Evolutionary conservation across 306 rosid genomes (phyloP), one percentile per base, ranked within the genome.

Genomic region (Hippophae gyantsensis): DNA sequence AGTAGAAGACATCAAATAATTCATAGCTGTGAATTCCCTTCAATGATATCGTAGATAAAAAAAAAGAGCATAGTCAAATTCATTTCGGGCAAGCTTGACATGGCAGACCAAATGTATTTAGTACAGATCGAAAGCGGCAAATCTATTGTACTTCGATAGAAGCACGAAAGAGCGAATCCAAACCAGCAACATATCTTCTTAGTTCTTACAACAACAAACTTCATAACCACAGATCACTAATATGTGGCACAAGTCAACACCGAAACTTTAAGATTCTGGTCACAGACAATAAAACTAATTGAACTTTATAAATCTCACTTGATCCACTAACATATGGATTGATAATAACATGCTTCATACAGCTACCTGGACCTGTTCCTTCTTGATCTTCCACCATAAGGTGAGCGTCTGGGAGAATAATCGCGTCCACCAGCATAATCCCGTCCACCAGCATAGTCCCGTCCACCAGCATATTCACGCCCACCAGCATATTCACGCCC

Each of bases 281-380:
- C 23, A 18, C 38, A 32, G 38, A 32, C 38, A 32, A 32, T 32
- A 32, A 32, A 32, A 32, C 42, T 38, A 41, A 50, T 2, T 7
- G 18, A 46, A 38, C 46, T 40, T 46, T 14, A 45, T 23, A 27
- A 68, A 40, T 64, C 68, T 83, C 82, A 89, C 72, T 90, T 79
- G 88, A 72, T 43, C 89, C 81, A 10, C 92, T 79, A 54, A 76
- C 67, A 69, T 85, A 83, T 78, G 5, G 38, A 18, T 18, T 18
- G 23, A 32, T 32, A 32, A 2, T 32, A 32, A 32, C 38, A 32
- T 27, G 95, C 74, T 51, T 76, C 78, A 47, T 82, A 84, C 18
- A 64, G 81, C 6, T 85, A 90, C 75, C 90, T 79, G 10, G 98
- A 85, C 74, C 89, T 73, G 0, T 88, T 94, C 85, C 97, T 86